A percentile compares a stretch with the other conserved stretches of the same genome.
Evolutionary conservation across 352 stramenopile genomes (phyloP).

Genomic region (Phytophthora macrochlamydospora): DNA sequence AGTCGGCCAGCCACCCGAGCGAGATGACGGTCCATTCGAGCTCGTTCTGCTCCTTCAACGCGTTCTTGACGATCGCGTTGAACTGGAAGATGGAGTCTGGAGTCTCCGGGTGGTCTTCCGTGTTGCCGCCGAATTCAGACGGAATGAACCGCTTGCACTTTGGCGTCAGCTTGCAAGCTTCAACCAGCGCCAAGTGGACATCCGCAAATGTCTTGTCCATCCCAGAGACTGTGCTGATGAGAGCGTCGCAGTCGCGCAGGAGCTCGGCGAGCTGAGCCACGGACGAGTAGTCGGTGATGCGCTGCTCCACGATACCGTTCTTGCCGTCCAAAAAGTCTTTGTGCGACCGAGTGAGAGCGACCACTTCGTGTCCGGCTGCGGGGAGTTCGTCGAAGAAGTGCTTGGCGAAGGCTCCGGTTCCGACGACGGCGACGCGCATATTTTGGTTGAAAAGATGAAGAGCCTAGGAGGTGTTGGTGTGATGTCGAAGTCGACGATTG

Average conservation of each 20-base stretch:
- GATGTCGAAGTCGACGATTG: background rate
- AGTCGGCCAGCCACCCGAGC: slow-evolving; percentile 38
- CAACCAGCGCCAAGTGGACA: slow-evolving; percentile 28
- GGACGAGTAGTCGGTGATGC: slow-evolving; percentile 39
- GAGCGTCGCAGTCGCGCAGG: slow-evolving; percentile 36
- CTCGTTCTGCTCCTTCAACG: slow-evolving; percentile 31
- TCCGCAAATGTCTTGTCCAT: slow-evolving; percentile 9
- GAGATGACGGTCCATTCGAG: slow-evolving; percentile 44
- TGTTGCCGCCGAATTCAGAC: slow-evolving; percentile 40
- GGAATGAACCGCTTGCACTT: slow-evolving; percentile 60
- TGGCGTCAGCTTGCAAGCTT: slow-evolving; percentile 37
- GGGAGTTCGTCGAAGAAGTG: slow-evolving; percentile 36
- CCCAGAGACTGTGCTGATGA: slow-evolving; percentile 34
- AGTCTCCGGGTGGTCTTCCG: slow-evolving; percentile 29
- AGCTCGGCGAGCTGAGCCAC: slow-evolving; percentile 20
- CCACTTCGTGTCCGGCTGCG: slow-evolving; percentile 33
- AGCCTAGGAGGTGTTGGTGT: background rate
- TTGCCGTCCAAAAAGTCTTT: slow-evolving; percentile 43
- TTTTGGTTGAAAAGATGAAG: background rate
- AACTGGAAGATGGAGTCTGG: slow-evolving; percentile 8
- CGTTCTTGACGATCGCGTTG: slow-evolving; percentile 14
- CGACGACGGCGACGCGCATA: slow-evolving; percentile 46
- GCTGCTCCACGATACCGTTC: slow-evolving; percentile 33
- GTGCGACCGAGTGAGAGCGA: slow-evolving; percentile 42
- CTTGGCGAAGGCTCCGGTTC: slow-evolving; percentile 43